Conservation (phyloP, 345 rosid species). For the Eucalyptus sp. region DNA sequence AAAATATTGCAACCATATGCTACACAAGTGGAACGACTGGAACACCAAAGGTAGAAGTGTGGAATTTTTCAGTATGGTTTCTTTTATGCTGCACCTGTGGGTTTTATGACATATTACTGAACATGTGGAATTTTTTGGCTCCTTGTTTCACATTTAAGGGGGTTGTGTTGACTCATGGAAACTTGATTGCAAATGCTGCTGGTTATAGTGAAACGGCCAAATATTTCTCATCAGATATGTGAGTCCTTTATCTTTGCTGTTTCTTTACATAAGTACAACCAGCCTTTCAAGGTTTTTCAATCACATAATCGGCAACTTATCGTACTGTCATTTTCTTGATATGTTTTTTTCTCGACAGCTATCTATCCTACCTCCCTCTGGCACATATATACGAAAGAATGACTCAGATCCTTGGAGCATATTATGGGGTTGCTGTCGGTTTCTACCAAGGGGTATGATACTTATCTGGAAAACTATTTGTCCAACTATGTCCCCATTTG, state of each 20-base stretch:
- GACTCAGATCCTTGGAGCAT: conserved; percentile 49
- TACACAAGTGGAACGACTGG: conserved; percentile 99
- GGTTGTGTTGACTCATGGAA: conserved; percentile 69
- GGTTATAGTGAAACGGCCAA: conserved; percentile 26
- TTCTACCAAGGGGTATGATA: conserved; percentile 84
- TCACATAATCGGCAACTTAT: background rate
- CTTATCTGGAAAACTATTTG: background rate
- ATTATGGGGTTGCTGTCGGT: conserved; percentile 66
- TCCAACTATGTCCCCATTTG: background rate
- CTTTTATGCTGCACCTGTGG: conserved; percentile 1
- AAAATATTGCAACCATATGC: conserved; percentile 87
- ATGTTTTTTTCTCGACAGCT: conserved; percentile 22
- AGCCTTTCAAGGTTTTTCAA: background rate
- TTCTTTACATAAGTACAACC: background rate
- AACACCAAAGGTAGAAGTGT: conserved; percentile 62
- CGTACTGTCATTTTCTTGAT: background rate
- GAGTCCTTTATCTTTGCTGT: conserved; percentile 11
- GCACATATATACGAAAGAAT: conserved; percentile 88
- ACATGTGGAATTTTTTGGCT: background rate
- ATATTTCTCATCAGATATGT: conserved; percentile 63
- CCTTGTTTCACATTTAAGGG: conserved; percentile 32
- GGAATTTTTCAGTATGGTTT: background rate
- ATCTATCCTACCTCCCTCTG: conserved; percentile 86
- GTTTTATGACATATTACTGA: background rate
- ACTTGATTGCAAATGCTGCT: conserved; percentile 76